These are phyloP conservation scores for Hypsizygus marmoreus DNA, from an alignment of 768 basidiomycete genomes.

Conservation along the genomic window DNA sequence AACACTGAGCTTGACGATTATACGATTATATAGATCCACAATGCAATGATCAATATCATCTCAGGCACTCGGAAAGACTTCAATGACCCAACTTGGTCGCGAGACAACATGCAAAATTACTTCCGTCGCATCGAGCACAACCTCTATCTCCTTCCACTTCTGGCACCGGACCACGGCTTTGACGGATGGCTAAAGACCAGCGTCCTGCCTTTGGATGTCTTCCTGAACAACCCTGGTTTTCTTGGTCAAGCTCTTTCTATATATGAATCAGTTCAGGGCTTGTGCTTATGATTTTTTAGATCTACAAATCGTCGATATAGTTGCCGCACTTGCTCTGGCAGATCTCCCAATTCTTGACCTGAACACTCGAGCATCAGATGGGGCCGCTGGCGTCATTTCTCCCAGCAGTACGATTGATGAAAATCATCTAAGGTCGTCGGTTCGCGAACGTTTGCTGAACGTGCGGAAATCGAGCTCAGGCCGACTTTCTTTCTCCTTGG, in stretches of 20 bases:
- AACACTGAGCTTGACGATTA: background rate
- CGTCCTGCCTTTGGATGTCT: conserved; percentile 20
- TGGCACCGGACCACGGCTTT: conserved; percentile 28
- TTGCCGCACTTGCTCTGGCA: conserved; percentile 15
- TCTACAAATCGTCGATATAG: conserved; percentile 22
- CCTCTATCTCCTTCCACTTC: conserved; percentile 16
- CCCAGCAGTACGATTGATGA: conserved; percentile 25
- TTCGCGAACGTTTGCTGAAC: conserved; percentile 23
- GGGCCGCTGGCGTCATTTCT: conserved; percentile 18
- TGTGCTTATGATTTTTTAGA: conserved; percentile 16
- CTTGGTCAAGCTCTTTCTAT: conserved; percentile 17
- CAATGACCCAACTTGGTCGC: conserved; percentile 28
- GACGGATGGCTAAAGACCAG: conserved; percentile 31
- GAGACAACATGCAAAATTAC: conserved; percentile 31
- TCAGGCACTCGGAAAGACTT: conserved; percentile 25
- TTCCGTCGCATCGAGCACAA: conserved; percentile 29
- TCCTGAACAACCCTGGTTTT: conserved; percentile 21
- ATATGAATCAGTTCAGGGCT: background rate
- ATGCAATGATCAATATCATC: conserved; percentile 32
- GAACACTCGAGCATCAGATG: conserved; percentile 22
- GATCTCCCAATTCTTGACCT: conserved; percentile 23
- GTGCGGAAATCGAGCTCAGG: conserved; percentile 14
- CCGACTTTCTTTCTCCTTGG: conserved; percentile 20
- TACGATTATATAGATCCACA: conserved; percentile 22
- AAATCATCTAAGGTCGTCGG: conserved; percentile 25